Evolutionary conservation across 116 monocot species (phyloP).

Genomic region (Dioscorea cayenensis): DNA sequence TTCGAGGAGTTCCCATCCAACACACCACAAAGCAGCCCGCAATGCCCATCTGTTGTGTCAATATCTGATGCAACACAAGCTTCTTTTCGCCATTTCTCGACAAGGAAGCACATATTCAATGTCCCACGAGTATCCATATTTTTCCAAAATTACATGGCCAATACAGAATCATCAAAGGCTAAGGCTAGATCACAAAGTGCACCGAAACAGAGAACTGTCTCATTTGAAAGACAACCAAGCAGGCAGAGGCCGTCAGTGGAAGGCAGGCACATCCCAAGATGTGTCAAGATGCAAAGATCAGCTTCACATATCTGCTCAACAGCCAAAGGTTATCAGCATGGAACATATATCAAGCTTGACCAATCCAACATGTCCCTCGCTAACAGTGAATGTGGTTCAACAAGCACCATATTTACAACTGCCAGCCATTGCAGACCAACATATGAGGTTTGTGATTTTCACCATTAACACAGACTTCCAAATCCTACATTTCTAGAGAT

Average conservation of each 20-base stretch:
- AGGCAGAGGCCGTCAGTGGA: conserved; percentile 48
- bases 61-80: conserved; percentile 16
- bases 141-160: conserved; percentile 92
- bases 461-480: not conserved
- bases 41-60: conserved; percentile 36
- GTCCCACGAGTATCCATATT: conserved; percentile 23
- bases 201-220: conserved; percentile 63
- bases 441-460: conserved; percentile 33
- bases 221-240: conserved; percentile 63
- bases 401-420: conserved; percentile 51
- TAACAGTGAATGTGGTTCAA: conserved; percentile 86
- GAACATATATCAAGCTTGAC: conserved; percentile 65
- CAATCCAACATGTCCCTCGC: conserved; percentile 58
- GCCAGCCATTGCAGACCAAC: conserved; percentile 55
- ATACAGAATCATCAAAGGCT: conserved; percentile 84
- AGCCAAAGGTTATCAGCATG: conserved; percentile 26
- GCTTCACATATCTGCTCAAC: conserved; percentile 56
- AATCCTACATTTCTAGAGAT: not conserved
- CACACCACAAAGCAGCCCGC: conserved; percentile 65
- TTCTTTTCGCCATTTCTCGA: conserved; percentile 11
- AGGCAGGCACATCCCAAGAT: conserved; percentile 63
- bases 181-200: conserved; percentile 86
- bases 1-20: conserved; percentile 67
- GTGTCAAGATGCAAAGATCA: conserved; percentile 67
- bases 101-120: conserved; percentile 20